Evolutionary conservation across 1,284 basidiomycete genomes (phyloP).

Genomic region (Cronartium quercuum): DNA sequence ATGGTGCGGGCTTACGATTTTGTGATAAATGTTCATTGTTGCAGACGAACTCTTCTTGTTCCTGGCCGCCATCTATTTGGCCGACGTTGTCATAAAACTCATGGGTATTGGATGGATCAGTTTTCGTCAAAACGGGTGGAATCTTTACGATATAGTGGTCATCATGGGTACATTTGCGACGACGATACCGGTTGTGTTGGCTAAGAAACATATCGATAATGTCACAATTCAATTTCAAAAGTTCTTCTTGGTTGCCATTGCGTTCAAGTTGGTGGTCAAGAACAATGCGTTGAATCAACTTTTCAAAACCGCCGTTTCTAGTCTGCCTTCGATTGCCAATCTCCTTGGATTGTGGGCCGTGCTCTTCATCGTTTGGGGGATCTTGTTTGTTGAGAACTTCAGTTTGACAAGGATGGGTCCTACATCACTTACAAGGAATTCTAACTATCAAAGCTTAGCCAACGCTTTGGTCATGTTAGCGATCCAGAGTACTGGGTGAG

Average conservation of each 20-base stretch:
- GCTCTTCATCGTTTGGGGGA: constrained; percentile 85
- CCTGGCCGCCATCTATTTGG: constrained; percentile 66
- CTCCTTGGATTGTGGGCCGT: constrained; percentile 84
- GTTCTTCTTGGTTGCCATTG: constrained; percentile 84
- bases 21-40: too few species aligned
- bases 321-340: constrained; percentile 77
- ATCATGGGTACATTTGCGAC: constrained; percentile 76
- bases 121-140: constrained; percentile 75
- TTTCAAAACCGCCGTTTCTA: constrained; percentile 89
- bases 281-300: constrained; percentile 85
- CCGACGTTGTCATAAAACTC: constrained; percentile 72
- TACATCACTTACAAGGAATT: constrained; percentile 60
- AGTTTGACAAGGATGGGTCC: constrained; percentile 77
- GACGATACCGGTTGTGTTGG: constrained; percentile 66
- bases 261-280: constrained; percentile 88
- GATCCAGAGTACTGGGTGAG: constrained; percentile 55
- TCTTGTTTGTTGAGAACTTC: constrained; percentile 86
- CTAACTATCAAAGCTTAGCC: constrained; percentile 77
- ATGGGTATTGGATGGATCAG: constrained; percentile 77
- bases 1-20: too few species aligned
- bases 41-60: constrained; percentile 71
- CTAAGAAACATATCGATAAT: constrained; percentile 22
- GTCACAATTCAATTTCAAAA: constrained; percentile 70
- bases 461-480: constrained; percentile 75
- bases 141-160: constrained; percentile 80